Base-by-base conservation (phyloP, 2,329 filamentous ascomycete species). In the Emmonsiellopsis sp. region DNA sequence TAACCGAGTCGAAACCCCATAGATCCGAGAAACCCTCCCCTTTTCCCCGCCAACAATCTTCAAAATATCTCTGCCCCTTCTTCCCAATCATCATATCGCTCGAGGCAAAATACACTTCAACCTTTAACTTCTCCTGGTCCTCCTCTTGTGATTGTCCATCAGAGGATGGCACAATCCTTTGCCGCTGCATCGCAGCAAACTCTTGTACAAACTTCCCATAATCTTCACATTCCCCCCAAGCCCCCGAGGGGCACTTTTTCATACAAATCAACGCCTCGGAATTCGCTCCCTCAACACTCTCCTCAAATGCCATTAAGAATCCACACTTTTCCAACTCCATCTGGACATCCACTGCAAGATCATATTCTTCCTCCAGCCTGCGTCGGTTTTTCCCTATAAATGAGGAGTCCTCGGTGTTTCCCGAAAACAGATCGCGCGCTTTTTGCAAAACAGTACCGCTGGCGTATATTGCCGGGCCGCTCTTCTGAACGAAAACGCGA, bases 401-500 rank as follows among this genome's bases (percentile, higher is more conserved):
- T 11, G 37, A 14, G 1, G 37, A 14, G 11, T 40, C 37, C 11
- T 40, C 14, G 1, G 10, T 40, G 37, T 1, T 40, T 3, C 37
- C 37, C 14, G 5, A 6, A 11, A 40, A 6, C 14, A 40, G 14
- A 11, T 40, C 1, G 11, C 37, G 37, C 6, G 37, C 37, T 14
- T 40, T 40, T 11, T 40, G 37, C 37, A 40, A 14, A 14, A 40
- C 10, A 40, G 6, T 6, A 3, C 61, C 63, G 14, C 65, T 67
- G 1, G 57, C 52, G 0, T 60, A 56, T 1, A 61, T 36, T 5
- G 58, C 56, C 0, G 65, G 63, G 2, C 44, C 55, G 0, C 59
- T 61, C 13, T 64, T 56, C 0, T 51, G 54, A 1, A 63, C 44
- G 39, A 67, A 57, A 50, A 66, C 63, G 5, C 58, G 62, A 3